These are phyloP conservation scores for Climacium dendroides DNA, from an alignment of 225 moss, liverwort and hornwort species.

Conservation along the genomic window DNA sequence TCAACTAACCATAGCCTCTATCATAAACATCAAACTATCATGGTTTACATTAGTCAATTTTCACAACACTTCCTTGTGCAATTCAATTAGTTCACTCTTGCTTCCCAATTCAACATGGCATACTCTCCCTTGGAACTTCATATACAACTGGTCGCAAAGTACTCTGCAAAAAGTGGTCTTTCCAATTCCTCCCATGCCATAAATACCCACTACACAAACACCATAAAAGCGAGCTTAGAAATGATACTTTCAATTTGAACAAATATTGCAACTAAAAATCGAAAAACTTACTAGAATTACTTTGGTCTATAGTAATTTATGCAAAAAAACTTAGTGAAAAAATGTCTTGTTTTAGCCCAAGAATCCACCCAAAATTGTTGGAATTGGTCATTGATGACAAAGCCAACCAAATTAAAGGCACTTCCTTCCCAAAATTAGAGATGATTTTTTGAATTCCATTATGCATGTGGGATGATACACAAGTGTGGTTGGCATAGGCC, in stretches of 20 bases:
- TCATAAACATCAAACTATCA: not conserved
- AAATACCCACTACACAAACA: not conserved
- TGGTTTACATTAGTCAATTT: not conserved
- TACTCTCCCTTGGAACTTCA: not conserved
- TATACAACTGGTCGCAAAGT: not conserved
- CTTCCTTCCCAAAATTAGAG: fast-evolving
- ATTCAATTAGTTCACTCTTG: not conserved
- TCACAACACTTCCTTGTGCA: not conserved
- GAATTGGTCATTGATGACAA: not conserved
- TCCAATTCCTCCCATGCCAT: not conserved
- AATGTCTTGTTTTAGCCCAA: not conserved
- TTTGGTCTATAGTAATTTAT: fast-evolving
- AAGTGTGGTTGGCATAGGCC: not conserved
- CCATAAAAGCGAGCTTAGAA: not conserved
- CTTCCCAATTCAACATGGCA: not conserved
- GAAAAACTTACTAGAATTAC: fast-evolving
- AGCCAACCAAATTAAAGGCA: not conserved
- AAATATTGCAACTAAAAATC: not conserved
- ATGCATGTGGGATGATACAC: not conserved
- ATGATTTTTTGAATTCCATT: not conserved
- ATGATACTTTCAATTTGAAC: not conserved
- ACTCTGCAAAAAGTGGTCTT: not conserved
- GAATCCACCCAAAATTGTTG: not conserved
- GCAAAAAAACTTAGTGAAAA: not conserved
- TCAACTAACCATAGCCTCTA: not conserved